Base-by-base conservation (phyloP, 2,329 filamentous ascomycete species). In the Acephala macrosclerotiorum region DNA sequence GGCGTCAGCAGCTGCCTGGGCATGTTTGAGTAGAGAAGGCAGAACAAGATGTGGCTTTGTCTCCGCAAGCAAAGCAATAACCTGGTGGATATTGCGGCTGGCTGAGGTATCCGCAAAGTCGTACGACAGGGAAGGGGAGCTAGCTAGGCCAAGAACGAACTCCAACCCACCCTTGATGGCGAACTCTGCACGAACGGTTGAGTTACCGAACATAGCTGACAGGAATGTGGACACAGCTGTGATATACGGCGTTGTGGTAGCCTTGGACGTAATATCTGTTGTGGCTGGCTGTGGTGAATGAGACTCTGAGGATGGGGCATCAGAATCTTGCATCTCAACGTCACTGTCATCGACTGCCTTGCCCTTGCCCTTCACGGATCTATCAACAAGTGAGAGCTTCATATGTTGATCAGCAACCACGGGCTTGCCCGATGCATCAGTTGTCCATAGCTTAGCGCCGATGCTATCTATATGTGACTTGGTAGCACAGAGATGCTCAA, bases 131-230 rank as follows among this genome's bases (percentile, higher is more conserved):
- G 93, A 94, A 5, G 93, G 91, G 35, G 94, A 87, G 61, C 91
- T 92, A 47, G 91, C 91, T 63, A 97, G 87, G 75, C 97, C 93
- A 61, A 99, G 83, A 22, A 98, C 83, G 59, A 91, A 84, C 77
- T 97, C 93, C 26, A 95, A 88, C 7, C 93, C 96, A 64, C 94
- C 93, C 58, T 86, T 85, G 62, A 91, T 87, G 68, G 96, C 88
- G 74, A 97, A 95, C 26, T 86, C 85, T 20, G 71, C 67, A 14
- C 76, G 73, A 26, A 75, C 70, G 6, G 74, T 68, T 2, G 71
- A 66, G 57, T 77, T 77, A 20, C 66, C 67, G 42, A 78, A 71
- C 45, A 78, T 71, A 1, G 70, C 74, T 11, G 79, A 78, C 55
- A 99, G 80, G 76, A 99, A 99, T 58, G 88, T 91, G 66, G 91